These are phyloP conservation scores for Nemania sp. DNA, from an alignment of 2,329 filamentous ascomycete genomes.

Conservation along the genomic window DNA sequence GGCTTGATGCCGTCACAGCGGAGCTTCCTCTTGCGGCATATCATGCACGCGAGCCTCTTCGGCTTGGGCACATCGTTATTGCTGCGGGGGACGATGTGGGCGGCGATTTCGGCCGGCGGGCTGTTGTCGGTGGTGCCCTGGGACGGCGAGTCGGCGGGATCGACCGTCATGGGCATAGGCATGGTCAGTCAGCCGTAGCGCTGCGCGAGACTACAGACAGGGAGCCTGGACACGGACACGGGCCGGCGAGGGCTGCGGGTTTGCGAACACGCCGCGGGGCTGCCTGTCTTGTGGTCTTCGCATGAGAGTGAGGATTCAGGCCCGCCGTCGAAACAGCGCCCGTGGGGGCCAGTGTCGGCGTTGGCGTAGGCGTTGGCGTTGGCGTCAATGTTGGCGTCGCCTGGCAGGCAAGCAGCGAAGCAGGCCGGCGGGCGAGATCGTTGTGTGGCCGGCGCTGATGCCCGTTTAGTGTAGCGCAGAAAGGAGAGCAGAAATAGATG, in stretches of 20 bases:
- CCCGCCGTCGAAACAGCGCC: not conserved
- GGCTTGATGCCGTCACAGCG: slow-evolving; percentile 85
- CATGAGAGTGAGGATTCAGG: not conserved
- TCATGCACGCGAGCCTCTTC: slow-evolving; percentile 94
- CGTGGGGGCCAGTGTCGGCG: not conserved
- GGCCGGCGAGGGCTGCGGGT: not conserved
- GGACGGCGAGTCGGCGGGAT: slow-evolving; percentile 40
- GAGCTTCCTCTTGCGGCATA: slow-evolving; percentile 90
- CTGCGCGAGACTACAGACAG: not conserved
- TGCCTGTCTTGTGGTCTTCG: not conserved
- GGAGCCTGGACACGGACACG: not conserved
- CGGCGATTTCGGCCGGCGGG: slow-evolving; percentile 42
- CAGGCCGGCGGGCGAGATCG: not conserved
- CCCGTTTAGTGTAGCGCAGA: not conserved
- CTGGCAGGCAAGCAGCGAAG: too few species aligned
- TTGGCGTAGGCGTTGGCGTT: too few species aligned
- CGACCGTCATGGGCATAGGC: slow-evolving; percentile 32
- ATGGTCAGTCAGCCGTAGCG: slow-evolving; percentile 4
- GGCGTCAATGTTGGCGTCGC: too few species aligned
- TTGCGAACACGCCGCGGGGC: not conserved
- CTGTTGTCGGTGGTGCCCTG: slow-evolving; percentile 45
- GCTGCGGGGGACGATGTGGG: slow-evolving; percentile 47
- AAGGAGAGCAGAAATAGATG: not conserved
- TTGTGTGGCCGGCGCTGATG: not conserved
- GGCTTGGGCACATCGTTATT: slow-evolving; percentile 69